Evolutionary conservation across 192 early-diverging fungal genomes (phyloP).

Genomic region (Backusella luteola): DNA sequence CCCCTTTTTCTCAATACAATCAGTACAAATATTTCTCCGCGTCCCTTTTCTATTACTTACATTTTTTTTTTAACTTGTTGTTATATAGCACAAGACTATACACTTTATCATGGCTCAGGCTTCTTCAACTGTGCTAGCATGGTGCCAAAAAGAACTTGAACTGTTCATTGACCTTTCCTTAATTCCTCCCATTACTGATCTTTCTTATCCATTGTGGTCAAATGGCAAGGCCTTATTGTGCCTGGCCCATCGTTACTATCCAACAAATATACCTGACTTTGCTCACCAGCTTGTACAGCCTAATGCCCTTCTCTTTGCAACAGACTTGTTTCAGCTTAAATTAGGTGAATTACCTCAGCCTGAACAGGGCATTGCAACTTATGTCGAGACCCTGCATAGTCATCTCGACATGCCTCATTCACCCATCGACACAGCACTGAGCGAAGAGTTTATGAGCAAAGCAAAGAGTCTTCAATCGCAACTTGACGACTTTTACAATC

Average conservation of each 20-base stretch:
- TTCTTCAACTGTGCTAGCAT: conserved; percentile 16
- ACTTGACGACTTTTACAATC: not conserved
- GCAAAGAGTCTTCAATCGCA: not conserved
- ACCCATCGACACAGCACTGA: not conserved
- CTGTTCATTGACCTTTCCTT: conserved; percentile 13
- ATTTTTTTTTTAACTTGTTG: not conserved
- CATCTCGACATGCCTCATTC: not conserved
- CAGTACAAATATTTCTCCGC: conserved; percentile 9
- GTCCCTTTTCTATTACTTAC: not conserved
- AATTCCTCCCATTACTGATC: conserved; percentile 17
- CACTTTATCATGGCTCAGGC: not conserved
- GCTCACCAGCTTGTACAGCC: not conserved
- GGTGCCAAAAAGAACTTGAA: conserved; percentile 16
- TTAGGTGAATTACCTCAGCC: not conserved
- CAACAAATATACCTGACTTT: conserved; percentile 15
- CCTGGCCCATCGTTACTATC: conserved; percentile 18
- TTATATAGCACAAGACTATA: not conserved
- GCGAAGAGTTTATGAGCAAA: not conserved
- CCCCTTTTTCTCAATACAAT: not conserved
- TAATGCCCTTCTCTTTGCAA: not conserved
- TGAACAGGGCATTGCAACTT: not conserved
- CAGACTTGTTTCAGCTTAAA: conserved; percentile 5
- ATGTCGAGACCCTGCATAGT: not conserved
- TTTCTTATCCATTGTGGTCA: not conserved
- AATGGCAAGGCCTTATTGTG: not conserved